Percentiles rank a stretch among this genome's conserved stretches.
These are phyloP conservation scores for Penicillium herquei DNA, from an alignment of 495 filamentous ascomycete genomes.

Conservation along the genomic window DNA sequence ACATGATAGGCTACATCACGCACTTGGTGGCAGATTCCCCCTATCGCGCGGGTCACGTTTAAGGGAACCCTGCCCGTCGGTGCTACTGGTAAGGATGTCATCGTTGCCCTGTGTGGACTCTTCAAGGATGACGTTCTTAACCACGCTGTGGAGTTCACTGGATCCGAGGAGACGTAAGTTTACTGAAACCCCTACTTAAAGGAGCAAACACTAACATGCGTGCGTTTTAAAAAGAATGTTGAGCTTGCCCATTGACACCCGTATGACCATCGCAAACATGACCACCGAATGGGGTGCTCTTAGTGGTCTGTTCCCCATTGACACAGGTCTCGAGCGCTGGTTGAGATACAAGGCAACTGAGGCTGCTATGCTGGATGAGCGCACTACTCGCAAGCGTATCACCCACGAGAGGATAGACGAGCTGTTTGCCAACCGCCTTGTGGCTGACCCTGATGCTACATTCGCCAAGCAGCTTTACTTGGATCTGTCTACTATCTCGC, in stretches of 20 bases:
- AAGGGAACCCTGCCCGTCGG: conserved; percentile 72
- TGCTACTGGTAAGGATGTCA: conserved; percentile 94
- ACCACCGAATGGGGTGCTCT: conserved; percentile 93
- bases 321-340: conserved; percentile 72
- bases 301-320: conserved; percentile 80
- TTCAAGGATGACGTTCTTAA: conserved; percentile 92
- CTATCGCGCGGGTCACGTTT: conserved; percentile 76
- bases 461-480: conserved; percentile 82
- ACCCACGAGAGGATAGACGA: conserved; percentile 69
- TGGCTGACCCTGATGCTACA: conserved; percentile 71
- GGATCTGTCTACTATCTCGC: conserved; percentile 79
- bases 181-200: too few species aligned
- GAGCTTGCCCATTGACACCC: conserved; percentile 72
- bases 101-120: conserved; percentile 82
- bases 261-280: conserved; percentile 91
- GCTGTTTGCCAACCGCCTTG: conserved; percentile 62
- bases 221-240: conserved; percentile 37
- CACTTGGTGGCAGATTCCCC: conserved; percentile 91
- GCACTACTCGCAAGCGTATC: conserved; percentile 48
- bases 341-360: conserved; percentile 71
- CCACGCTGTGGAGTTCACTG: conserved; percentile 87
- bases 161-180: conserved; percentile 64
- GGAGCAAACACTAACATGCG: too few species aligned
- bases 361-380: conserved; percentile 45
- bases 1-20: conserved; percentile 49